Evolutionary conservation across 768 basidiomycete genomes (phyloP).

Genomic region (Russula compacta): DNA sequence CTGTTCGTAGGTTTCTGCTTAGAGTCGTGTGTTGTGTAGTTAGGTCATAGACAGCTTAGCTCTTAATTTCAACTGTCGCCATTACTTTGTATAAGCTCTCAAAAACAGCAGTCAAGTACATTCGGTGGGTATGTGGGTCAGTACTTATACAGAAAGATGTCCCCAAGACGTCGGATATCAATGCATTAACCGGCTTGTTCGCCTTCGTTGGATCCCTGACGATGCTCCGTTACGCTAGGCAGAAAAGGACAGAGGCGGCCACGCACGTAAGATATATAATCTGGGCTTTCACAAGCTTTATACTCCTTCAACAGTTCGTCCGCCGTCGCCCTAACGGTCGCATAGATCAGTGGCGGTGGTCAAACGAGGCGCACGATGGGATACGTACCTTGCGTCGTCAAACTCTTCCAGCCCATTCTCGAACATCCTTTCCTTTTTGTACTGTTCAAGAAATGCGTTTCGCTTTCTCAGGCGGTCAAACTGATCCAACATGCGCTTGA

Average conservation of each 20-base stretch:
- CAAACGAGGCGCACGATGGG: background rate
- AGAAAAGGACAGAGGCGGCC: background rate
- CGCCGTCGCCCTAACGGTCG: constrained; percentile 56
- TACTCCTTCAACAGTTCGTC: constrained; percentile 89
- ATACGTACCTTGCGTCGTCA: constrained; percentile 81
- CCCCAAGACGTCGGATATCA: background rate
- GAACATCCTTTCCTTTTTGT: constrained; percentile 96
- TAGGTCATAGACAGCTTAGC: constrained; percentile 18
- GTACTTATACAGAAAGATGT: constrained; percentile 3
- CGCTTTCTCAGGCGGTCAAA: constrained; percentile 80
- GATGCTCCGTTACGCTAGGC: background rate
- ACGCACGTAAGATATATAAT: constrained; percentile 84
- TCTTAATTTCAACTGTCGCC: background rate
- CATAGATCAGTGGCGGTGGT: background rate
- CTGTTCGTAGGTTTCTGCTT: constrained; percentile 19
- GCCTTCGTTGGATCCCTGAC: constrained; percentile 17
- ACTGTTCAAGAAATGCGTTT: constrained; percentile 94
- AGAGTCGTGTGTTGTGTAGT: constrained; percentile 18
- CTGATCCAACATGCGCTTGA: constrained; percentile 93
- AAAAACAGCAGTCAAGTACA: constrained; percentile 14
- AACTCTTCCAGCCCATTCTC: constrained; percentile 91
- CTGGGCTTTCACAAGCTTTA: constrained; percentile 89
- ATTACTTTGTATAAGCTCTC: background rate
- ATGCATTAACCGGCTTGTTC: constrained; percentile 13
- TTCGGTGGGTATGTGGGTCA: background rate